Conservation (phyloP, 2,329 filamentous ascomycete species). For the Bertia moriformis region DNA sequence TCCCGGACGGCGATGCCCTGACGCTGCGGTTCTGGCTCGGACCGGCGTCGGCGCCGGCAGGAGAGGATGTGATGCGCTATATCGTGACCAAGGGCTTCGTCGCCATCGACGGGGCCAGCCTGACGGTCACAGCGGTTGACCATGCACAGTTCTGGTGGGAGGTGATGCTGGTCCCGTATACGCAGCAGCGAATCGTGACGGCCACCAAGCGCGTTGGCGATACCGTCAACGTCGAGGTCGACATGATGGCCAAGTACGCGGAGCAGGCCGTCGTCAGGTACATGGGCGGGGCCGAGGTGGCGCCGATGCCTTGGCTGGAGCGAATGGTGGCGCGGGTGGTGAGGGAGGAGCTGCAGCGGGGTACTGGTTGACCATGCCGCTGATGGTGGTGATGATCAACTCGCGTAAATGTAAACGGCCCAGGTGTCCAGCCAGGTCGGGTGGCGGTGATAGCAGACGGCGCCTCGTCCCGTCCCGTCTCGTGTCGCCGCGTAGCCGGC, state of each 20-base stretch:
- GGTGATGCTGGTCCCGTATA: constrained; percentile 42
- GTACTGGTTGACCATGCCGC: not conserved
- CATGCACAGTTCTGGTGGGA: constrained; percentile 75
- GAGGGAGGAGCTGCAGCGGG: constrained; percentile 45
- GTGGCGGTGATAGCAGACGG: too few relatives aligned
- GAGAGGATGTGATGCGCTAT: constrained; percentile 55
- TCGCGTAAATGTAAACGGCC: not conserved
- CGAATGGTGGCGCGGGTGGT: constrained; percentile 64
- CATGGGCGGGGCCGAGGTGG: constrained; percentile 39
- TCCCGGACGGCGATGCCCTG: constrained; percentile 76
- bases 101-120: constrained; percentile 80
- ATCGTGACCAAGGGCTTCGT: constrained; percentile 95
- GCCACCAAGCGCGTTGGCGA: constrained; percentile 48
- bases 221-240: constrained; percentile 55
- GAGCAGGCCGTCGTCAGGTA: constrained; percentile 81
- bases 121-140: constrained; percentile 79
- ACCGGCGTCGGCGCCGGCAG: too few relatives aligned
- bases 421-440: too few relatives aligned
- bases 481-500: too few relatives aligned
- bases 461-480: too few relatives aligned
- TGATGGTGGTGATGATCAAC: not conserved
- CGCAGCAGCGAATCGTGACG: constrained; percentile 53
- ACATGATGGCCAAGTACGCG: constrained; percentile 28
- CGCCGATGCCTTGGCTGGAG: constrained; percentile 44
- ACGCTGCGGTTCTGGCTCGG: constrained; percentile 59